Percentiles rank a stretch among this genome's conserved stretches.
These are phyloP conservation scores for Rugonectria rugulosa DNA, from an alignment of 2,329 filamentous ascomycete genomes.

Conservation along the genomic window DNA sequence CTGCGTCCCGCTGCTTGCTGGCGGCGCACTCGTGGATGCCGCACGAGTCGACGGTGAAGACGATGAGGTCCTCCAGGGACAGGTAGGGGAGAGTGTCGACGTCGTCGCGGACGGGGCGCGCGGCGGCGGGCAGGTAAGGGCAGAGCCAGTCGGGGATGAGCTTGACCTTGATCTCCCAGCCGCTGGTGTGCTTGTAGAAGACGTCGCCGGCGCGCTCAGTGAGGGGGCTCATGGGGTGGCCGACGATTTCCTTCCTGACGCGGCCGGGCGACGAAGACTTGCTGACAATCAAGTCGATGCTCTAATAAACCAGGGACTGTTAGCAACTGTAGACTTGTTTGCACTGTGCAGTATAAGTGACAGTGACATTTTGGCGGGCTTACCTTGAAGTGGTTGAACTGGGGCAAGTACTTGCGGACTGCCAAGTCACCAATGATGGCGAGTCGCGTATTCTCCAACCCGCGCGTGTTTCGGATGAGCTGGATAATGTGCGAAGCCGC, in stretches of 20 bases:
- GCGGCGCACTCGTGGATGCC: conserved; percentile 36
- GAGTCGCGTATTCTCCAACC: conserved; percentile 39
- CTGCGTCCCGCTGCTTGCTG: conserved; percentile 38
- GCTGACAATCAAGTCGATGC: conserved; percentile 42
- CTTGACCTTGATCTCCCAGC: conserved; percentile 41
- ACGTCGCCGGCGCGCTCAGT: conserved; percentile 36
- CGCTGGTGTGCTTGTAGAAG: conserved; percentile 34
- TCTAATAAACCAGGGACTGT: conserved; percentile 19
- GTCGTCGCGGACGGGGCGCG: conserved; percentile 33
- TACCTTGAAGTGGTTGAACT: conserved; percentile 28
- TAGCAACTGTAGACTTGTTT: too few species aligned
- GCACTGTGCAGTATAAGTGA: neutral
- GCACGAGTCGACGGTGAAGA: conserved; percentile 41
- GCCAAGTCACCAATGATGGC: conserved; percentile 40
- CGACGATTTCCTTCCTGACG: conserved; percentile 40
- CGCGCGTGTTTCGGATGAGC: conserved; percentile 69
- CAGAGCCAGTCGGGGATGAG: conserved; percentile 42
- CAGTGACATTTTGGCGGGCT: too few species aligned
- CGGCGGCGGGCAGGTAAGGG: conserved; percentile 37
- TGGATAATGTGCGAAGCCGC: conserved; percentile 86
- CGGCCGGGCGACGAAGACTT: conserved; percentile 41
- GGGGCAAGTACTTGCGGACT: conserved; percentile 37
- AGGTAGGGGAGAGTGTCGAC: conserved; percentile 33
- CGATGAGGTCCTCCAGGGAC: conserved; percentile 38
- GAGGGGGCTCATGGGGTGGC: conserved; percentile 40